Evolutionary conservation across 2,329 filamentous ascomycete species (phyloP), one percentile per base, ranked within the genome.

Genomic region (Neonectria magnoliae): DNA sequence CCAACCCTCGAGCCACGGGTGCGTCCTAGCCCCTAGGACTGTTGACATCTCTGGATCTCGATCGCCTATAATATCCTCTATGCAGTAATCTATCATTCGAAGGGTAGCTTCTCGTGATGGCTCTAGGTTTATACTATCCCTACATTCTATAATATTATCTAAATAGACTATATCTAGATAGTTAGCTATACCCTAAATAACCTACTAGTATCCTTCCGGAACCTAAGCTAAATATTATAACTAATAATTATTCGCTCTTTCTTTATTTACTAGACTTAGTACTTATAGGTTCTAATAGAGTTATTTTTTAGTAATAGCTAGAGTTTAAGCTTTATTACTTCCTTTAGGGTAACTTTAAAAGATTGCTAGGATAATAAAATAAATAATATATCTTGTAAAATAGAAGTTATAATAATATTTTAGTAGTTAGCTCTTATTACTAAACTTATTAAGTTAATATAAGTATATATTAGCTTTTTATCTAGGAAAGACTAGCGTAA

Each of bases 1-100:
- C 62, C 62, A 65, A 5, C 50, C 63, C 42, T 58, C 20, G 5
- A 66, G 44, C 63, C 63, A 66, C 16, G 54, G 50, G 36, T 66
- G 59, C 27, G 14, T 55, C 27, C 31, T 62, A 14, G 31, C 53
- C 11, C 63, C 59, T 56, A 50, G 59, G 25, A 66, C 16, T 18
- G 51, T 18, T 55, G 42, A 62, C 47, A 66, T 56, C 20, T 62
- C 59, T 44, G 10, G 47, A 41, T 62, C 60, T 41, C 20, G 36
- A 53, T 62, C 48, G 4, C 44, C 48, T 6, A 7, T 10, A 14
- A 54, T 41, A 20, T 57, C 60, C 16, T 54, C 27, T 38, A 57
- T 47, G 29, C 47, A 57, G 29, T 47, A 62, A 20, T n/a, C 6
- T 8, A 62, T 53, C 41, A 57, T 62, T 27, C 47, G 60, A 5